phyloP scores from a whole-genome alignment of 495 filamentous ascomycete genomes.

The Daldinia caldariorum region DNA sequence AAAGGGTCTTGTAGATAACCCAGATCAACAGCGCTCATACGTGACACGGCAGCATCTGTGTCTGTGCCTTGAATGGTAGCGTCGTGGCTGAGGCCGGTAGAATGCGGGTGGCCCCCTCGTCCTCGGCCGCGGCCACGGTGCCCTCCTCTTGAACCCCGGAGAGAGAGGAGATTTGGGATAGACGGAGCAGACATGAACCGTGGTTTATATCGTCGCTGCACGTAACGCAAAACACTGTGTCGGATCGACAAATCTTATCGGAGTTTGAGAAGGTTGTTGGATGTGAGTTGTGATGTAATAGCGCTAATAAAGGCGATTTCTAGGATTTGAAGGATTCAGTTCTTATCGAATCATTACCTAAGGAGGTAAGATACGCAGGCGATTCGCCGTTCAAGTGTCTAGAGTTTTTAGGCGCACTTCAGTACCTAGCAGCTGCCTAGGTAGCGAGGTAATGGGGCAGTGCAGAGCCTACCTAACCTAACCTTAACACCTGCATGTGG shows the following conservation, averaged over 20 bases:
- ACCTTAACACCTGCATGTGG: no score
- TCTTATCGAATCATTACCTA: not conserved
- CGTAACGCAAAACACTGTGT: not conserved
- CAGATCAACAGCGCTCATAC: constrained; percentile 86
- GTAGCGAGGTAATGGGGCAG: constrained; percentile 26
- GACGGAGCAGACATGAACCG: constrained; percentile 71
- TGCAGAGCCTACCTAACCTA: constrained; percentile 26
- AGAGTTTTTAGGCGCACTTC: constrained; percentile 6
- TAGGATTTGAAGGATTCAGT: not conserved
- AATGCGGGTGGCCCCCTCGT: constrained; percentile 46
- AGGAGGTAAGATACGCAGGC: no score
- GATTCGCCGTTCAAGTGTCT: no score
- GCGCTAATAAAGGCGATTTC: constrained; percentile 5
- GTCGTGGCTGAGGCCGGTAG: constrained; percentile 49
- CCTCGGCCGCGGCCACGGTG: constrained; percentile 55
- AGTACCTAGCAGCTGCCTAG: no score
- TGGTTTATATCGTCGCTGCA: not conserved
- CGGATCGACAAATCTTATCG: not conserved
- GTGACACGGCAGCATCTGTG: constrained; percentile 86
- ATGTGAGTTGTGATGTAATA: constrained; percentile 1
- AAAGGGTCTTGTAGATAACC: constrained; percentile 88
- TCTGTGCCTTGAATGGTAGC: constrained; percentile 86
- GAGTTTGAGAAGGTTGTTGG: not conserved
- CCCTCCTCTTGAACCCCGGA: constrained; percentile 61
- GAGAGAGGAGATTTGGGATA: constrained; percentile 79